These are phyloP conservation scores for Leccinum disarticulatum DNA, from an alignment of 768 basidiomycete genomes.

Conservation along the genomic window DNA sequence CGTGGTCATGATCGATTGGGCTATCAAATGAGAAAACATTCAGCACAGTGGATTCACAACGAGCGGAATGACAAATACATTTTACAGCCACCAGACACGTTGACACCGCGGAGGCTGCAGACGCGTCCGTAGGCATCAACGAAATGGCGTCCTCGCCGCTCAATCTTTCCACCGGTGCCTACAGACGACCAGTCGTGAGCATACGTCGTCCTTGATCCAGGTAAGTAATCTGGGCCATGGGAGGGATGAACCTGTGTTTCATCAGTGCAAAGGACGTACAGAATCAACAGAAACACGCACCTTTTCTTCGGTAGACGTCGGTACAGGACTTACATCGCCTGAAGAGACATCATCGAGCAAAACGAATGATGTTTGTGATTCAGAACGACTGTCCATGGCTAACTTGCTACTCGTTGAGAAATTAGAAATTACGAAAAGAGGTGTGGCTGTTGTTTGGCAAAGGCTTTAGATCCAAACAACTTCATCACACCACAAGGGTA, in stretches of 20 bases:
- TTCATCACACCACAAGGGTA: neutral
- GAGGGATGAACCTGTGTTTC: slow-evolving; percentile 47
- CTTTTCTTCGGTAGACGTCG: slow-evolving; percentile 1
- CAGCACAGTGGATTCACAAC: slow-evolving; percentile 22
- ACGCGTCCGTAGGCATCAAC: slow-evolving; percentile 79
- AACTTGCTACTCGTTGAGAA: neutral
- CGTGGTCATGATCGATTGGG: slow-evolving; percentile 66
- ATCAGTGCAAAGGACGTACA: neutral
- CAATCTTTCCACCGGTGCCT: slow-evolving; percentile 56
- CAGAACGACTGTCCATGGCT: slow-evolving; percentile 29
- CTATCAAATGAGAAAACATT: slow-evolving; percentile 35
- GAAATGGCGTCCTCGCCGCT: slow-evolving; percentile 74
- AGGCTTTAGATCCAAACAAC: slow-evolving; percentile 32
- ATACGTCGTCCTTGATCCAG: slow-evolving; percentile 50
- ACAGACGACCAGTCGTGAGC: slow-evolving; percentile 72
- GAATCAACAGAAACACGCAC: neutral
- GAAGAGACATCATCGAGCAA: slow-evolving; percentile 35
- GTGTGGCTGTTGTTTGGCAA: slow-evolving; percentile 30
- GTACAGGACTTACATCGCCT: neutral
- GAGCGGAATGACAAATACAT: slow-evolving; percentile 43
- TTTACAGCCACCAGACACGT: slow-evolving; percentile 82
- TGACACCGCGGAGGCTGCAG: slow-evolving; percentile 80
- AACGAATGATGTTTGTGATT: slow-evolving; percentile 49
- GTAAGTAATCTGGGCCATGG: slow-evolving; percentile 38
- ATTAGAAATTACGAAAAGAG: slow-evolving; percentile 1